Percentiles rank a stretch among this genome's conserved stretches.
Conservation (phyloP, 306 rosid species). For the Rosa lucieae region DNA sequence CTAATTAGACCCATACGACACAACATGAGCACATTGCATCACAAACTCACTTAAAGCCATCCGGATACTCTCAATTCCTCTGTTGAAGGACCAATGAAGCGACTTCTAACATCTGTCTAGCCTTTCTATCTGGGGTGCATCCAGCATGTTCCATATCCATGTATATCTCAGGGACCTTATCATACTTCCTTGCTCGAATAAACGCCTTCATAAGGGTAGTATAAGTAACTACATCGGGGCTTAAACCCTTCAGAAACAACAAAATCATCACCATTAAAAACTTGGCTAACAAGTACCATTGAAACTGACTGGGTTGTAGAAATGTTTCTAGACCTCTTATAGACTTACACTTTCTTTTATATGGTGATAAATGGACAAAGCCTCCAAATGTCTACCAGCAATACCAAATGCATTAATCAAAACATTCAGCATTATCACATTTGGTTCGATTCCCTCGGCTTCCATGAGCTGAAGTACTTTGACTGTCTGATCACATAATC, state of each 20-base stretch:
- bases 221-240: constrained; percentile 70
- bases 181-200: constrained; percentile 59
- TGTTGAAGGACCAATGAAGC: constrained; percentile 52
- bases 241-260: constrained; percentile 54
- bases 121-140: constrained; percentile 76
- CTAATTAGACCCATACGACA: background rate
- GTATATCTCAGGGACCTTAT: constrained; percentile 61
- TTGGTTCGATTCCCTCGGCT: constrained; percentile 70
- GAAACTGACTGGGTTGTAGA: constrained; percentile 3
- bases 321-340: background rate
- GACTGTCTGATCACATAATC: constrained; percentile 63
- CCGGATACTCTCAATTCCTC: constrained; percentile 15
- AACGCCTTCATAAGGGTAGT: constrained; percentile 82
- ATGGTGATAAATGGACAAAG: constrained; percentile 60
- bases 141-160: constrained; percentile 63
- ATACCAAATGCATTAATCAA: constrained; percentile 72
- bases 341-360: constrained; percentile 68
- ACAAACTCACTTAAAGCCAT: background rate
- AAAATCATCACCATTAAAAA: constrained; percentile 24
- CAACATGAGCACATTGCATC: constrained; percentile 1
- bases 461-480: constrained; percentile 80
- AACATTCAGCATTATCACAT: constrained; percentile 68
- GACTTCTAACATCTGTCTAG: constrained; percentile 65
- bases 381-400: constrained; percentile 64
- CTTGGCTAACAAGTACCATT: background rate